These are phyloP conservation scores for Aspergillus ruber DNA, from an alignment of 2,329 filamentous ascomycete species.

Conservation along the genomic window DNA sequence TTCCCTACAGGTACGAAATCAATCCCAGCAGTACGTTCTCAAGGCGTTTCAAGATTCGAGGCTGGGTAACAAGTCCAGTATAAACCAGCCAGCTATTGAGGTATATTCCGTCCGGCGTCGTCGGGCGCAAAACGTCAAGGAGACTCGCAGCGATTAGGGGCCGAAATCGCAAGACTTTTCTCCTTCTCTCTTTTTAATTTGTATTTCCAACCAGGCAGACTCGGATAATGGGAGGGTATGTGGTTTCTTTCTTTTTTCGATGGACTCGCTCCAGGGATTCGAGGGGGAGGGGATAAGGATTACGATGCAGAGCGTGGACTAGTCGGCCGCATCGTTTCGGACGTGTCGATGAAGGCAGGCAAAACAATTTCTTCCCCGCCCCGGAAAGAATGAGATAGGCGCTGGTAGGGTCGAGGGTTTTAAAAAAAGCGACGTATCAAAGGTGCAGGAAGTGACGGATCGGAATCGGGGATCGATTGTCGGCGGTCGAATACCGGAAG, in stretches of 20 bases:
- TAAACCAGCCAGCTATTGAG: neutral
- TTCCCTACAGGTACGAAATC: slow-evolving; percentile 4
- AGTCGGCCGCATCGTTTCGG: slow-evolving; percentile 16
- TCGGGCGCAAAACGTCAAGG: slow-evolving; percentile 16
- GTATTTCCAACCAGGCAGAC: neutral
- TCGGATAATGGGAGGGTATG: neutral
- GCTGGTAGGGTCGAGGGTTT: too few species aligned
- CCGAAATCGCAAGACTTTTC: neutral
- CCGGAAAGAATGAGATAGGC: neutral
- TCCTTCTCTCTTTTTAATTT: neutral
- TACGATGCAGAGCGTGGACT: slow-evolving; percentile 9
- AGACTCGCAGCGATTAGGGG: neutral
- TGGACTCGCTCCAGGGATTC: neutral
- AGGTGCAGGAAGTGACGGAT: too few species aligned
- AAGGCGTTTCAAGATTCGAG: slow-evolving; percentile 1
- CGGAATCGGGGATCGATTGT: too few species aligned
- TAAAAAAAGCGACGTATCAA: too few species aligned
- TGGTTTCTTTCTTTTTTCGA: neutral
- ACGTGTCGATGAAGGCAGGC: slow-evolving; percentile 1
- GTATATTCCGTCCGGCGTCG: slow-evolving; percentile 1
- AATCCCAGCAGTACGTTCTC: neutral
- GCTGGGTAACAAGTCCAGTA: slow-evolving; percentile 3
- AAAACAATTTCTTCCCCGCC: slow-evolving; percentile 1
- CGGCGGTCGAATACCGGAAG: slow-evolving; percentile 23
- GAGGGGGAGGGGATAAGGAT: slow-evolving; percentile 5